Base-by-base conservation (phyloP, 2,329 filamentous ascomycete species). In the Talaromyces albobiverticillius region DNA sequence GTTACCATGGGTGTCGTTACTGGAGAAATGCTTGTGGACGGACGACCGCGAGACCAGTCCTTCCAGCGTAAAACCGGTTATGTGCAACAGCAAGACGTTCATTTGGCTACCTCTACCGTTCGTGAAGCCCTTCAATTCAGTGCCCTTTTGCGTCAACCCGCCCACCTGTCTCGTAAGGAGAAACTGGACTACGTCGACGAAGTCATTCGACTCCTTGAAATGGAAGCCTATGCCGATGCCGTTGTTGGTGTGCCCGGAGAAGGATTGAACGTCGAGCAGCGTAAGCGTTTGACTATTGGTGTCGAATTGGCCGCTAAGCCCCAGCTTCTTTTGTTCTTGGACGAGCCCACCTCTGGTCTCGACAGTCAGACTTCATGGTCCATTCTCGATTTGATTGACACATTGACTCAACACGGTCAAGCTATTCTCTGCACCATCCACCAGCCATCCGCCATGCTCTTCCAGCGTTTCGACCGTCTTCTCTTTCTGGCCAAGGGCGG, bases 371-470 rank as follows among this genome's bases (percentile, higher is more conserved):
- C 92, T 1, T 93, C 91, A 0, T 96, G 90, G 90, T 89, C 90
- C 59, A 96, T 96, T 67, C 81, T 91, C 43, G 87, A 90, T 69
- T 82, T 96, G 10, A 82, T 97, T 38, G 88, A 95, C 72, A 96
- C 95, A 73, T 80, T 96, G 31, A 90, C 90, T 63, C 88, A 93
- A 70, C 88, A 85, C 59, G 92, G 93, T 14, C 90, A 95, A 69
- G 92, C 93, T 49, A 90, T 96, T 71, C 84, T 96, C n/a, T 96
- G 91, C 76, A 96, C 93, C 0, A 96, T 96, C 57, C 93, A 97
- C 70, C 93, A 97, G 71, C 93, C 93, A n/a, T 95, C 90, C 13
- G 91, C 92, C 31, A 91, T 95, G 81, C 80, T 96, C 51, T 96
- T 96, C 78, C 89, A 96, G 69, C 87, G 90, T 55, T 96, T 87